Conservation (phyloP, 1,284 basidiomycete species). For the Ustilago vetiveriae region DNA sequence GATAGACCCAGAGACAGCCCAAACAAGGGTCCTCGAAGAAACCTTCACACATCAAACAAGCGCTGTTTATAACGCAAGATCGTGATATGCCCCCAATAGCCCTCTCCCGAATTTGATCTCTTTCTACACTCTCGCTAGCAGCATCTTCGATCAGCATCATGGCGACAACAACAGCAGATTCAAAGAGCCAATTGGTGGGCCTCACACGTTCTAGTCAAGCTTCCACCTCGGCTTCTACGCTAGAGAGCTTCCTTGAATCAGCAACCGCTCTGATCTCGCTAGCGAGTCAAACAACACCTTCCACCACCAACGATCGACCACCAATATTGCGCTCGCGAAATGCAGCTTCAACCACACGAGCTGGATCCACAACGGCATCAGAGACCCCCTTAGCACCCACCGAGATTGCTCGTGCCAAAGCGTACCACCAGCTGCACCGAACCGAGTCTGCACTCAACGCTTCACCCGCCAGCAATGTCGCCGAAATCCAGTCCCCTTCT, state of each 20-base stretch:
- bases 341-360: neutral
- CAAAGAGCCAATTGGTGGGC: slow-evolving; percentile 1
- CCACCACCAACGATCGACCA: slow-evolving; percentile 6
- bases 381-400: slow-evolving; percentile 16
- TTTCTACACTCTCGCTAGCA: too few species aligned
- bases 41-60: neutral
- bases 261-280: slow-evolving; percentile 17
- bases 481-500: neutral
- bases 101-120: too few species aligned
- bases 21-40: neutral
- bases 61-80: neutral
- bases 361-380: neutral
- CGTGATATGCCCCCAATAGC: slow-evolving; percentile 29
- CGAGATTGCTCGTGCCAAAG: slow-evolving; percentile 23
- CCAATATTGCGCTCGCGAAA: slow-evolving; percentile 29
- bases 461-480: neutral
- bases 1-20: too few species aligned
- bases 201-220: slow-evolving; percentile 40
- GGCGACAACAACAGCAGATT: slow-evolving; percentile 9
- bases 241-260: slow-evolving; percentile 34
- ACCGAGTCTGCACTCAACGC: slow-evolving; percentile 2
- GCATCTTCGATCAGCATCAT: neutral
- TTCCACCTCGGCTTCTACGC: slow-evolving; percentile 39
- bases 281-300: neutral
- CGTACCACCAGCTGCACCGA: slow-evolving; percentile 19